These are phyloP conservation scores for Agrocybe chaxingu DNA, from an alignment of 768 basidiomycete genomes.

Conservation along the genomic window DNA sequence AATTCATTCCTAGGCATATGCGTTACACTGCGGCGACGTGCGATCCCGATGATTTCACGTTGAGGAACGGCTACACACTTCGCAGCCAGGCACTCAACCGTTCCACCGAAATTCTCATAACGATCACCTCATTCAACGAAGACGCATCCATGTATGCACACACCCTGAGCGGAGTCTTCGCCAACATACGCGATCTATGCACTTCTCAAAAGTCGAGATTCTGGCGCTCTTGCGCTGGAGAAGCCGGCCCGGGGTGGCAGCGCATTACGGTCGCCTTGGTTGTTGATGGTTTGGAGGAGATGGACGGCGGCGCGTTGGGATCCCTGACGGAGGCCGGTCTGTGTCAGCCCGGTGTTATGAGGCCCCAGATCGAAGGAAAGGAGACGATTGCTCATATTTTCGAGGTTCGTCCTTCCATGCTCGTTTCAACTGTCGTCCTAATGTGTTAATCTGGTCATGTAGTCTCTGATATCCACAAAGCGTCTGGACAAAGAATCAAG, in stretches of 20 bases:
- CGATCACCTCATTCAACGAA: conserved; percentile 91
- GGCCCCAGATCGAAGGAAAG: conserved; percentile 86
- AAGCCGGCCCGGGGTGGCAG: conserved; percentile 87
- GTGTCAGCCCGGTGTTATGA: conserved; percentile 95
- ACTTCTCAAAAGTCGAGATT: conserved; percentile 93
- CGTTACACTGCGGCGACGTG: conserved; percentile 90
- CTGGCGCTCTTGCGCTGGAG: conserved; percentile 80
- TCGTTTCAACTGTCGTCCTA: not conserved
- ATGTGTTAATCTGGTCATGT: conserved; percentile 3
- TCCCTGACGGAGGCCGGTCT: conserved; percentile 86
- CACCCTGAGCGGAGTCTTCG: conserved; percentile 93
- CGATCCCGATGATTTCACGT: conserved; percentile 86
- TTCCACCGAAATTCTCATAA: conserved; percentile 90
- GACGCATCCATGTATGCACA: conserved; percentile 89
- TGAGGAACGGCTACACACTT: conserved; percentile 79
- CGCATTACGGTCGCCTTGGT: conserved; percentile 87
- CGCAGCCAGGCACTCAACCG: conserved; percentile 84
- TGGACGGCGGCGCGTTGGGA: conserved; percentile 94
- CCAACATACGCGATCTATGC: conserved; percentile 97
- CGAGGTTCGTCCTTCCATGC: conserved; percentile 51
- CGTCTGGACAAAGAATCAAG: conserved; percentile 91
- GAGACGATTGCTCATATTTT: conserved; percentile 93
- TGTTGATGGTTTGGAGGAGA: conserved; percentile 88
- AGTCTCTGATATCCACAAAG: conserved; percentile 86
- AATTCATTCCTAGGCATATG: conserved; percentile 71